phyloP scores from a whole-genome alignment of 148 eudicot genomes.

The Silene uniflora region DNA sequence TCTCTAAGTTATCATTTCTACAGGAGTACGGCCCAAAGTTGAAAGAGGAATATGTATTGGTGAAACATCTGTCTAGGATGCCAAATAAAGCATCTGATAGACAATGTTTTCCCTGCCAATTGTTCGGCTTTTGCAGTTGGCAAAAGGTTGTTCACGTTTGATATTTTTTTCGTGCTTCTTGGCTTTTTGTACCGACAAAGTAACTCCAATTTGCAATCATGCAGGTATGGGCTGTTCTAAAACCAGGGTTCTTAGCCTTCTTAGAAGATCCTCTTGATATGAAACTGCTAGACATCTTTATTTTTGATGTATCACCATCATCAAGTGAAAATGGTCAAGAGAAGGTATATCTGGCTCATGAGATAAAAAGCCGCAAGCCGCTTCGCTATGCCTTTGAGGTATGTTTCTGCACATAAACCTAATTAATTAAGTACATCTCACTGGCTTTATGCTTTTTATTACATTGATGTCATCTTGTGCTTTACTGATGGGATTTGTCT shows the following conservation, averaged over 20 bases:
- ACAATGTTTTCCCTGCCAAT: slow-evolving; percentile 38
- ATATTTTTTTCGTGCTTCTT: background rate
- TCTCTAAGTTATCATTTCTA: slow-evolving; percentile 39
- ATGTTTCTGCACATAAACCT: slow-evolving; percentile 24
- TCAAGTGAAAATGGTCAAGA: slow-evolving; percentile 58
- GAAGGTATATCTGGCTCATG: slow-evolving; percentile 74
- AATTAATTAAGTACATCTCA: background rate
- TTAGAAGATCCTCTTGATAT: slow-evolving; percentile 82
- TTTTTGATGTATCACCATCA: slow-evolving; percentile 84
- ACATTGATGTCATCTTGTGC: background rate
- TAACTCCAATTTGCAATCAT: slow-evolving; percentile 16
- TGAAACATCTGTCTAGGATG: slow-evolving; percentile 33
- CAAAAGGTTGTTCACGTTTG: slow-evolving; percentile 33
- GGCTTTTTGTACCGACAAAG: background rate
- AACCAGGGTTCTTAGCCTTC: slow-evolving; percentile 96
- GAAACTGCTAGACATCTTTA: slow-evolving; percentile 72
- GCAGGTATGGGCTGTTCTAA: slow-evolving; percentile 70
- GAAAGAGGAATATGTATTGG: slow-evolving; percentile 47
- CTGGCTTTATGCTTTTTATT: background rate
- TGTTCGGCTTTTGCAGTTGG: slow-evolving; percentile 43
- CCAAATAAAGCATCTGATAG: slow-evolving; percentile 31
- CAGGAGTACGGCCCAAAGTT: slow-evolving; percentile 51
- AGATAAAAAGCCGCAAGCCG: slow-evolving; percentile 77
- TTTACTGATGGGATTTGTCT: background rate
- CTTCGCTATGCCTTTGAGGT: slow-evolving; percentile 70